phyloP scores from a whole-genome alignment of 1,139 yeast species.

The Hansenula lynferdii region DNA sequence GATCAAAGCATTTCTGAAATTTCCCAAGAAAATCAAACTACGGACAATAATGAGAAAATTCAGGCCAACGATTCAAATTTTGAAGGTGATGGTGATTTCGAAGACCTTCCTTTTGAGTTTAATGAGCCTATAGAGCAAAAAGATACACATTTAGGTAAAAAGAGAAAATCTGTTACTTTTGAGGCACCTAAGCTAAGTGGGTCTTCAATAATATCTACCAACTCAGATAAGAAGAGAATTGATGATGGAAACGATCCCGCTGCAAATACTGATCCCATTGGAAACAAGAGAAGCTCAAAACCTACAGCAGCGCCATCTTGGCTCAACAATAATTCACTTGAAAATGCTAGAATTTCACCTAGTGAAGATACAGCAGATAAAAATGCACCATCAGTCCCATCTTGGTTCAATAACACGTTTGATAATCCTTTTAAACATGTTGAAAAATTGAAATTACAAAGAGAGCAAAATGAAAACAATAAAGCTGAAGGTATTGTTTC shows the following conservation, averaged over 20 bases:
- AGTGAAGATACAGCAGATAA: not conserved
- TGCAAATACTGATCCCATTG: too few relatives aligned
- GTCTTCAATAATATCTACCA: too few relatives aligned
- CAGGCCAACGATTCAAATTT: too few relatives aligned
- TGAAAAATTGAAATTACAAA: not conserved
- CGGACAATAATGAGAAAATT: too few relatives aligned
- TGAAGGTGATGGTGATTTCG: conserved; percentile 2
- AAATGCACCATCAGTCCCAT: conserved; percentile 1
- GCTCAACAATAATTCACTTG: not conserved
- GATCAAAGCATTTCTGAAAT: too few relatives aligned
- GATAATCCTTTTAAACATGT: not conserved
- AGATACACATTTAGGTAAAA: not conserved
- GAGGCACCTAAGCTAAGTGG: too few relatives aligned
- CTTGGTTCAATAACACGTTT: conserved; percentile 4
- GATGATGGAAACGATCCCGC: too few relatives aligned
- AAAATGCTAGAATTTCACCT: too few relatives aligned
- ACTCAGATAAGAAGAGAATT: too few relatives aligned
- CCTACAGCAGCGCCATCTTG: too few relatives aligned
- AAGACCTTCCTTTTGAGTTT: not conserved
- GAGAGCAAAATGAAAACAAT: not conserved
- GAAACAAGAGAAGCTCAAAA: too few relatives aligned
- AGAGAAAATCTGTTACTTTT: not conserved
- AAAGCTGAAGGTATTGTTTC: conserved; percentile 36
- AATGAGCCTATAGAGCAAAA: not conserved
- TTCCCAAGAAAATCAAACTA: too few relatives aligned